Percentiles rank a stretch among this genome's conserved stretches.
phyloP scores from a whole-genome alignment of 176 grass and related monocot genomes.

The Oryza rufipogon region DNA sequence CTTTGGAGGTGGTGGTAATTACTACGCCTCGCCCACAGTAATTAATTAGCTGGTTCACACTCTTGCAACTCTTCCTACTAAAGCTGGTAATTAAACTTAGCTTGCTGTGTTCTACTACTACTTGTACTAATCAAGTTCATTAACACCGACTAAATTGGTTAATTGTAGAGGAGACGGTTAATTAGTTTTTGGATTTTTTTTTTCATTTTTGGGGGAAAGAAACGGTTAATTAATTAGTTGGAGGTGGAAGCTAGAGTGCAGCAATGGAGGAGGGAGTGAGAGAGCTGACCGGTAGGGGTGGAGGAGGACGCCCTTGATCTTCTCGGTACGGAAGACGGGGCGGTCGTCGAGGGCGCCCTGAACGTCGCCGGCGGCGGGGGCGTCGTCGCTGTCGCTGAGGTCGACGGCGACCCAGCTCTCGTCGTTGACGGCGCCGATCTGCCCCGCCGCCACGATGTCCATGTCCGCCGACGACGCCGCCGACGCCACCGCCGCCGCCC shows the following conservation, averaged over 20 bases:
- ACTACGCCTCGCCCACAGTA: not conserved
- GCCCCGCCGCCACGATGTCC: constrained; percentile 48
- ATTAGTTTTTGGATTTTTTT: not conserved
- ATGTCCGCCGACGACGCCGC: constrained; percentile 55
- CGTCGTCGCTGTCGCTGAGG: constrained; percentile 46
- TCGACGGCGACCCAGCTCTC: constrained; percentile 61
- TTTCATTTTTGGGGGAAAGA: not conserved
- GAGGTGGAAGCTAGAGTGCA: not conserved
- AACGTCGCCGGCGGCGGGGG: constrained; percentile 23
- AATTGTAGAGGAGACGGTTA: not conserved
- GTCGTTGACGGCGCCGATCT: constrained; percentile 52
- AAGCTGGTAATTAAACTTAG: not conserved
- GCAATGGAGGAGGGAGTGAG: not conserved
- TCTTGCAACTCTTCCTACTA: not conserved
- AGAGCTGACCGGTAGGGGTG: constrained; percentile 49
- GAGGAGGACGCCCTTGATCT: constrained; percentile 60
- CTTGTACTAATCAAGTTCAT: not conserved
- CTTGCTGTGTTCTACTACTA: not conserved
- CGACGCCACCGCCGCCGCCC: constrained; percentile 53
- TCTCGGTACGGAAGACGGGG: constrained; percentile 65
- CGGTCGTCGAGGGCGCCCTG: constrained; percentile 49
- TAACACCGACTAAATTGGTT: not conserved
- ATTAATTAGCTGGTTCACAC: not conserved
- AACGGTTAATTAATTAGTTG: not conserved
- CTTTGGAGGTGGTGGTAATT: too few species aligned